These are phyloP conservation scores for Diplogelasinospora grovesii DNA, from an alignment of 495 filamentous ascomycete genomes.

Conservation along the genomic window DNA sequence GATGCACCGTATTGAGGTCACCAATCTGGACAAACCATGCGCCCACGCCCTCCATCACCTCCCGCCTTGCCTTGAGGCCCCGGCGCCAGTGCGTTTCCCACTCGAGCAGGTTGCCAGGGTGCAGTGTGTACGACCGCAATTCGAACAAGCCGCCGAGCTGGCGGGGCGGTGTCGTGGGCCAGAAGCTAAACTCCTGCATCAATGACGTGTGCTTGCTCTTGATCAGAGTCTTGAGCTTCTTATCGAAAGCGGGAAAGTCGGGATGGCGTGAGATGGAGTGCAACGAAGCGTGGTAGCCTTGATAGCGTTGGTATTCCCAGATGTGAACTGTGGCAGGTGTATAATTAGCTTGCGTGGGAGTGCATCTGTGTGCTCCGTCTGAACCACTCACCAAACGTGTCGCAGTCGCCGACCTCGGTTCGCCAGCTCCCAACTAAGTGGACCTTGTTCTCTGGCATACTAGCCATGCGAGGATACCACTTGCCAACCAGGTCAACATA, in stretches of 20 bases:
- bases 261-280: slow-evolving; percentile 74
- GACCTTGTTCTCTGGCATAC: slow-evolving; percentile 76
- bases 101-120: slow-evolving; percentile 90
- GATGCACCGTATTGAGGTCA: slow-evolving; percentile 94
- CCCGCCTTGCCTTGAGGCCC: slow-evolving; percentile 78
- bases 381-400: slow-evolving; percentile 78
- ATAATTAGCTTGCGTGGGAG: slow-evolving; percentile 7
- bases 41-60: slow-evolving; percentile 98
- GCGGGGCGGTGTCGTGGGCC: slow-evolving; percentile 90
- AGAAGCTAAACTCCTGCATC: slow-evolving; percentile 99
- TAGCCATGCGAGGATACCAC: slow-evolving; percentile 87
- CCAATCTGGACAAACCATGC: slow-evolving; percentile 99
- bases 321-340: slow-evolving; percentile 68
- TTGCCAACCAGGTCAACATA: slow-evolving; percentile 87
- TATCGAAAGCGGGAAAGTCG: slow-evolving; percentile 74
- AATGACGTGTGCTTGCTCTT: slow-evolving; percentile 77
- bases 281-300: slow-evolving; percentile 89
- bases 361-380: neutral
- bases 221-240: slow-evolving; percentile 72
- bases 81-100: slow-evolving; percentile 99
- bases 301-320: slow-evolving; percentile 98
- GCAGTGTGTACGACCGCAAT: slow-evolving; percentile 92
- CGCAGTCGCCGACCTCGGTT: slow-evolving; percentile 95
- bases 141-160: slow-evolving; percentile 90
- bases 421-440: slow-evolving; percentile 97